A percentile compares a stretch with the other conserved stretches of the same genome.
These are phyloP conservation scores for Ceratonia siliqua DNA, from an alignment of 306 rosid genomes.

Conservation along the genomic window DNA sequence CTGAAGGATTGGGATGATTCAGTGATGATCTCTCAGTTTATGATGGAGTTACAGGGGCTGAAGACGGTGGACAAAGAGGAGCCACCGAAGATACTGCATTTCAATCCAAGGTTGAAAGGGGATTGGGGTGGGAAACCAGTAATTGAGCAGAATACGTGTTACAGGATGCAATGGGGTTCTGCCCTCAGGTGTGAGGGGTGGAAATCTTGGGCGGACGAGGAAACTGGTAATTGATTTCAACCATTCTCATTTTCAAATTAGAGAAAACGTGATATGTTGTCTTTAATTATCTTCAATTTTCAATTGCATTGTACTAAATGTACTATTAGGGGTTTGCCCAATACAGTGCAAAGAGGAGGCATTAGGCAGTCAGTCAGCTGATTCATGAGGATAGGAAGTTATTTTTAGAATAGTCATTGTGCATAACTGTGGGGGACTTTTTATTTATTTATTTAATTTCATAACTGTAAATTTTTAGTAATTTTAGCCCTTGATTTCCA, in stretches of 20 bases:
- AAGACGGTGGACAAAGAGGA: constrained; percentile 72
- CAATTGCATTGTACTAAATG: constrained; percentile 12
- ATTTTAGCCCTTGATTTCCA: background rate
- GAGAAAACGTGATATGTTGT: background rate
- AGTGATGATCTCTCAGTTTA: constrained; percentile 71
- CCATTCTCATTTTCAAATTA: background rate
- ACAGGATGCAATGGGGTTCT: constrained; percentile 74
- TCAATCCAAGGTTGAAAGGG: constrained; percentile 76
- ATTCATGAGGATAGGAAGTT: constrained; percentile 12
- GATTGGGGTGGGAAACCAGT: constrained; percentile 71
- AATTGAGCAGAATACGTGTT: constrained; percentile 70
- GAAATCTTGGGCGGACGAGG: constrained; percentile 67
- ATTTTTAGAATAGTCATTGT: background rate
- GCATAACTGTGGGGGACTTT: background rate
- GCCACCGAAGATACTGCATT: constrained; percentile 69
- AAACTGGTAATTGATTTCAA: constrained; percentile 51
- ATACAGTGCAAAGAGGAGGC: background rate
- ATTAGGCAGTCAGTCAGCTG: constrained; percentile 21
- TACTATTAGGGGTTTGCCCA: constrained; percentile 2
- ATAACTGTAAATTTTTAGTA: background rate
- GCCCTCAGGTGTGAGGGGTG: constrained; percentile 70
- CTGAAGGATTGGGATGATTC: constrained; percentile 58
- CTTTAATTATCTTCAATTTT: background rate
- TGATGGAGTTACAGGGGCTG: constrained; percentile 77
- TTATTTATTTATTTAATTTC: constrained; percentile 3